Base-by-base conservation (phyloP, 2,329 filamentous ascomycete genomes). In the Phyllosticta citrichinensis region DNA sequence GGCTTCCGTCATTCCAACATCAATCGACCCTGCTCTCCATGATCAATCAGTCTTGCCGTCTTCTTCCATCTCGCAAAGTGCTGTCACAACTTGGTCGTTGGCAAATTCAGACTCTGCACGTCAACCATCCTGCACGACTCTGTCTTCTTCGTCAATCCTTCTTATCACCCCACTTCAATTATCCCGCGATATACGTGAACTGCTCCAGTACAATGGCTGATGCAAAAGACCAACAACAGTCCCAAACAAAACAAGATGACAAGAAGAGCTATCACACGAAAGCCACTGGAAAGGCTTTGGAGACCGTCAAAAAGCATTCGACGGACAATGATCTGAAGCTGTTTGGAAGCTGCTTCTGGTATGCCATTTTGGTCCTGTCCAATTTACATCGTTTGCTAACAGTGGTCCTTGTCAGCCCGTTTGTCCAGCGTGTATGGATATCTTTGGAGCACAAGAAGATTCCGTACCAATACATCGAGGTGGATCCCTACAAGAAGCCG, bases 401-500 rank as follows among this genome's bases (percentile, higher is more conserved):
- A 19, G 22, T 11, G 2, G 50, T 25, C 12, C 11, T 22, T 9
- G 58, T 10, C 61, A 89, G 87, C 69, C 90, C 90, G 25, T 94
- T 93, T 70, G 90, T 91, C 1, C 90, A 95, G 70, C 84, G 90
- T 19, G 88, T 94, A 25, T 96, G 91, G 91, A 94, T 96, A 65
- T 88, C 90, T 0, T 80, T 96, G 40, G 90, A 96, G 72, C 79
- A 86, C 67, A 94, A 94, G 71, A 81, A 83, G 19, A 80, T 94
- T 9, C 77, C 83, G 47, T 96, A 96, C 70, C 89, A 95, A 70
- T 96, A 95, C 73, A 86, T 91, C 67, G 91, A 96, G 73, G 85
- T 90, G 54, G 88, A 95, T 68, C 88, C 89, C 8, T 91, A 89
- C 70, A 83, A 86, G 66, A 88, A 88, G 64, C 88, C 86, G 1